These are phyloP conservation scores for Fagopyrum homotropicum DNA, from an alignment of 148 eudicot genomes.

Conservation along the genomic window DNA sequence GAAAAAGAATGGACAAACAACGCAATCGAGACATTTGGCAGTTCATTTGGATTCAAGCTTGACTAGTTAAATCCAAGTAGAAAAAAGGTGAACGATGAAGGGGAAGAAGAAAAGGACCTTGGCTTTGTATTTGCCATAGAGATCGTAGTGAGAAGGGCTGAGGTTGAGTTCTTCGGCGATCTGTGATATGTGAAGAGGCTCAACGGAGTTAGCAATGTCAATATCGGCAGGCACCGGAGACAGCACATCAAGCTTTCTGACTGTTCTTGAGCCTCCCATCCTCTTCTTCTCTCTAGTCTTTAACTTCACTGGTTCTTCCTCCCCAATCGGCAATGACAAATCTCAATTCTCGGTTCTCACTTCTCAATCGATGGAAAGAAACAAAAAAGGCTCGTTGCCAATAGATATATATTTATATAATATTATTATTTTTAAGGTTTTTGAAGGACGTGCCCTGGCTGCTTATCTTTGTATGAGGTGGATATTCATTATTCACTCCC, in stretches of 20 bases:
- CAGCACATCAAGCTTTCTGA: constrained; percentile 51
- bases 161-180: constrained; percentile 73
- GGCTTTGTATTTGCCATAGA: constrained; percentile 94
- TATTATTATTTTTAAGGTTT: neutral
- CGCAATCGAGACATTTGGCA: neutral
- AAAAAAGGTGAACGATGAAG: neutral
- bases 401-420: neutral
- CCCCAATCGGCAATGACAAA: neutral
- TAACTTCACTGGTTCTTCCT: neutral
- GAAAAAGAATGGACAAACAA: neutral
- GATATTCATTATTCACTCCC: neutral
- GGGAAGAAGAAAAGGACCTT: constrained; percentile 38
- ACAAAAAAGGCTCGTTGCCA: neutral
- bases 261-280: constrained; percentile 34
- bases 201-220: constrained; percentile 75
- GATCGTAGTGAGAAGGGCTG: constrained; percentile 62
- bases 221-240: constrained; percentile 96
- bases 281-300: neutral
- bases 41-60: neutral
- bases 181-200: constrained; percentile 67
- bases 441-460: neutral
- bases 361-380: neutral
- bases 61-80: neutral
- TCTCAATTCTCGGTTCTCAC: too few relatives aligned
- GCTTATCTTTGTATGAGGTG: neutral